phyloP scores from a whole-genome alignment of 495 filamentous ascomycete genomes.

The Darksidea phi region DNA sequence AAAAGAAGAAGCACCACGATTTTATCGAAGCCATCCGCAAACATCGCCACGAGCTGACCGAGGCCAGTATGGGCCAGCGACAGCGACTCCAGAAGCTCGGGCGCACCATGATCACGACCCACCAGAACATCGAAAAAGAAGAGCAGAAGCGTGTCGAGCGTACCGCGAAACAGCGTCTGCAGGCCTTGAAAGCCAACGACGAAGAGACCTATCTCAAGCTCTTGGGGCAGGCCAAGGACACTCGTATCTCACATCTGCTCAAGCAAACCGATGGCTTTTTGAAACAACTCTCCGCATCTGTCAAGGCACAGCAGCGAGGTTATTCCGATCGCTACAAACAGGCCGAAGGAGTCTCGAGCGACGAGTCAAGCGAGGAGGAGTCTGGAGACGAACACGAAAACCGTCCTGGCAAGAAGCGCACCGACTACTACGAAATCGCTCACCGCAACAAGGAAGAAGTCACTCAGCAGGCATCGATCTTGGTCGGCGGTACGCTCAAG shows the following conservation, averaged over 20 bases:
- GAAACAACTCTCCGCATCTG: constrained; percentile 88
- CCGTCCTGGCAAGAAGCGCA: constrained; percentile 64
- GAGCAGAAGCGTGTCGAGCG: constrained; percentile 96
- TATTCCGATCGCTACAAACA: constrained; percentile 68
- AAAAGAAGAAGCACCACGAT: constrained; percentile 94
- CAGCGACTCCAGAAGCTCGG: constrained; percentile 78
- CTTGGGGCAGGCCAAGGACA: constrained; percentile 97
- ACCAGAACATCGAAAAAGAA: constrained; percentile 96
- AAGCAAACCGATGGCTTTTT: constrained; percentile 96
- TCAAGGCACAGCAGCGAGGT: constrained; percentile 85
- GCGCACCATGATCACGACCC: constrained; percentile 79
- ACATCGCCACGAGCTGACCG: constrained; percentile 62
- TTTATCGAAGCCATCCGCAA: constrained; percentile 72
- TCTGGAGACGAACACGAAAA: constrained; percentile 65
- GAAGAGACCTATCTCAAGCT: constrained; percentile 97
- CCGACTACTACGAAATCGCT: constrained; percentile 97
- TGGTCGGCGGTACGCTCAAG: constrained; percentile 89
- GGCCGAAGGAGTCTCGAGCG: constrained; percentile 43
- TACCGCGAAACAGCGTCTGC: constrained; percentile 98
- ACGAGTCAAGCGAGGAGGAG: constrained; percentile 64
- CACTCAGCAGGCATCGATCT: constrained; percentile 72
- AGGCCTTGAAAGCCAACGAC: constrained; percentile 96
- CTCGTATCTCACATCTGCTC: constrained; percentile 94
- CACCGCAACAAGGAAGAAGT: constrained; percentile 94
- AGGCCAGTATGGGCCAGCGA: constrained; percentile 62